A percentile compares a stretch with the other conserved stretches of the same genome.
Evolutionary conservation across 1,284 basidiomycete genomes (phyloP).

Genomic region (Agaricales sp.): DNA sequence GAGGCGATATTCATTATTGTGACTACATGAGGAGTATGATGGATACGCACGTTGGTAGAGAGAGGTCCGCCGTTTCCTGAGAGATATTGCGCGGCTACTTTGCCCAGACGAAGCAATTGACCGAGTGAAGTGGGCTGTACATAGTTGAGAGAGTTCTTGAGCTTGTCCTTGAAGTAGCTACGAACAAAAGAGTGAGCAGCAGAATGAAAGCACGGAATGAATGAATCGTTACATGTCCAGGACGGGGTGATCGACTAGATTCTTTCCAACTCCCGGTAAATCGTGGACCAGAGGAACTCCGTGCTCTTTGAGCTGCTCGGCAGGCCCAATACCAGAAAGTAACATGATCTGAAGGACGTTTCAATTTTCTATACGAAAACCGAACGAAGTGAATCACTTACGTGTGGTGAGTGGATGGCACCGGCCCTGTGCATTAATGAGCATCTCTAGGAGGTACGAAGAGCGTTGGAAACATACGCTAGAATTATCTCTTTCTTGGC

Average conservation of each 20-base stretch:
- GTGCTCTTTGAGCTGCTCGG: conserved; percentile 36
- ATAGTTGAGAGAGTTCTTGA: conserved; percentile 29
- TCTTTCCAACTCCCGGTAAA: conserved; percentile 46
- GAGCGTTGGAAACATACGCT: conserved; percentile 29
- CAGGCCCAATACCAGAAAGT: conserved; percentile 59
- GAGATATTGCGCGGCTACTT: conserved; percentile 31
- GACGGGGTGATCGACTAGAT: conserved; percentile 49
- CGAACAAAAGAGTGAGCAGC: neutral
- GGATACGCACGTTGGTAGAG: conserved; percentile 38
- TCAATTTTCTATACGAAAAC: conserved; percentile 5
- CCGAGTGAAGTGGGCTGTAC: conserved; percentile 24
- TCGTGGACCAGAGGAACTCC: conserved; percentile 42
- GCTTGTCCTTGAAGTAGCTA: conserved; percentile 37
- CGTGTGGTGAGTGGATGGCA: conserved; percentile 52
- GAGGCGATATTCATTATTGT: neutral
- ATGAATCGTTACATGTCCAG: conserved; percentile 21
- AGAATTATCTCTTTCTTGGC: conserved; percentile 52
- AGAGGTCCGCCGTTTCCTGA: conserved; percentile 34
- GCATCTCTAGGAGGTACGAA: neutral
- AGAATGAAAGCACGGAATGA: neutral
- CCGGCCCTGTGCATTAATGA: conserved; percentile 35
- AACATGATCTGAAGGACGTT: conserved; percentile 44
- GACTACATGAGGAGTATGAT: neutral
- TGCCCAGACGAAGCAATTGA: conserved; percentile 23
- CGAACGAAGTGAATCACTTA: conserved; percentile 16